Percentiles rank a stretch among this genome's conserved stretches.
Conservation (phyloP, 2,329 filamentous ascomycete genomes). For the Pestalotiopsis fici region DNA sequence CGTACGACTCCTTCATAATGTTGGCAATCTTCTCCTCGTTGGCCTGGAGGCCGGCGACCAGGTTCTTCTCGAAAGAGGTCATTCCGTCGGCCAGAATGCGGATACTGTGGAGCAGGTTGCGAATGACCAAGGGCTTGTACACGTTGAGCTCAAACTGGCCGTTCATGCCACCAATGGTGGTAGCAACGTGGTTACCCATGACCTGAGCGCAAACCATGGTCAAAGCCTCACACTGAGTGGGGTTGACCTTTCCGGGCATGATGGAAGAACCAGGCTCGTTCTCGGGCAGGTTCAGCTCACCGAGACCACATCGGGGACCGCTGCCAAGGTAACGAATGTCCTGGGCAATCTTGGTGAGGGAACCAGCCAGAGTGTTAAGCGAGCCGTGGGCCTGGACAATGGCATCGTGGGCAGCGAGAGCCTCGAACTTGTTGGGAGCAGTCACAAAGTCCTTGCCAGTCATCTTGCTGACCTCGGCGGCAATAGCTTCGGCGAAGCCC, state of each 20-base stretch:
- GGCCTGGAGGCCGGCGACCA: conserved; percentile 83
- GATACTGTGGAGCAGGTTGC: conserved; percentile 90
- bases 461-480: conserved; percentile 87
- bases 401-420: conserved; percentile 92
- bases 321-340: conserved; percentile 97
- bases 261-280: conserved; percentile 98
- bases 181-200: conserved; percentile 94
- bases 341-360: conserved; percentile 97
- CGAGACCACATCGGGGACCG: conserved; percentile 91
- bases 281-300: conserved; percentile 90
- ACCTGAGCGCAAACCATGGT: conserved; percentile 98
- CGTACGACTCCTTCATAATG: conserved; percentile 92
- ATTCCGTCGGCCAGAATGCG: conserved; percentile 89
- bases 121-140: conserved; percentile 96
- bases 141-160: conserved; percentile 99
- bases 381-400: conserved; percentile 92
- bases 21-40: conserved; percentile 90
- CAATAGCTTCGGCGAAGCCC: conserved; percentile 93
- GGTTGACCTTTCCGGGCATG: conserved; percentile 99
- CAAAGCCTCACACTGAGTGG: conserved; percentile 94
- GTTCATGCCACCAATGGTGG: conserved; percentile 93
- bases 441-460: conserved; percentile 93
- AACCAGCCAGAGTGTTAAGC: conserved; percentile 88
- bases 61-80: conserved; percentile 92
- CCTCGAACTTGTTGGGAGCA: conserved; percentile 98